Conservation (phyloP, 2,329 filamentous ascomycete species). For the Bipolaris bicolor region DNA sequence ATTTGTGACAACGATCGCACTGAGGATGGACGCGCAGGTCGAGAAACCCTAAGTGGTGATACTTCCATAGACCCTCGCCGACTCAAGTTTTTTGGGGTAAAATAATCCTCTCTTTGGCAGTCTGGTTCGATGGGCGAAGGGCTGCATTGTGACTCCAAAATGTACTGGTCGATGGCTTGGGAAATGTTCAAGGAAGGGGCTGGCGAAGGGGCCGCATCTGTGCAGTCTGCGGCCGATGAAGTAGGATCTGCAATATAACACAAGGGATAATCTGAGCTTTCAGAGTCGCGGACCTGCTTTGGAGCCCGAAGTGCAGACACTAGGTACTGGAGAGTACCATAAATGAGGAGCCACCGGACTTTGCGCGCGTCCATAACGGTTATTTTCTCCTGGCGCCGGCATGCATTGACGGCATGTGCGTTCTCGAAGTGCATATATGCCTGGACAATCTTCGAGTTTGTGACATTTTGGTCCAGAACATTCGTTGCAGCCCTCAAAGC, state of each 20-base stretch:
- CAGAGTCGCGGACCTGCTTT: constrained; percentile 64
- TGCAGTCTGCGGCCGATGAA: constrained; percentile 43
- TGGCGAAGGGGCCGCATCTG: constrained; percentile 20
- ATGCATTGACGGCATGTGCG: constrained; percentile 58
- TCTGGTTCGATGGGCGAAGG: constrained; percentile 51
- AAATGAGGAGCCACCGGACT: constrained; percentile 78
- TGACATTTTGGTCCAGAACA: constrained; percentile 40
- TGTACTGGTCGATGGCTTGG: constrained; percentile 24
- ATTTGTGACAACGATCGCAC: constrained; percentile 41
- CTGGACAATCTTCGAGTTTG: constrained; percentile 62
- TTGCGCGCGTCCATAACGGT: constrained; percentile 72
- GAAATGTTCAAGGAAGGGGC: constrained; percentile 18
- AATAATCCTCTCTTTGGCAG: constrained; percentile 53
- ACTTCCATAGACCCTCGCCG: constrained; percentile 40
- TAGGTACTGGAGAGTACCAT: constrained; percentile 75
- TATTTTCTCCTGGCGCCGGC: constrained; percentile 62
- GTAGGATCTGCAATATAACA: constrained; percentile 55
- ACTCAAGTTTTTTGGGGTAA: constrained; percentile 32
- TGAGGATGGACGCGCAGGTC: constrained; percentile 42
- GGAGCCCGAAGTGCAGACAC: constrained; percentile 67
- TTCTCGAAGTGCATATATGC: constrained; percentile 75
- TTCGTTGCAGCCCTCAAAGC: constrained; percentile 61
- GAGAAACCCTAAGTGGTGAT: constrained; percentile 35
- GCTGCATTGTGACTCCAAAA: constrained; percentile 16
- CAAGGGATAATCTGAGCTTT: constrained; percentile 64